Evolutionary conservation across 225 moss, liverwort and hornwort species (phyloP).

Genomic region (Neckera pumila): DNA sequence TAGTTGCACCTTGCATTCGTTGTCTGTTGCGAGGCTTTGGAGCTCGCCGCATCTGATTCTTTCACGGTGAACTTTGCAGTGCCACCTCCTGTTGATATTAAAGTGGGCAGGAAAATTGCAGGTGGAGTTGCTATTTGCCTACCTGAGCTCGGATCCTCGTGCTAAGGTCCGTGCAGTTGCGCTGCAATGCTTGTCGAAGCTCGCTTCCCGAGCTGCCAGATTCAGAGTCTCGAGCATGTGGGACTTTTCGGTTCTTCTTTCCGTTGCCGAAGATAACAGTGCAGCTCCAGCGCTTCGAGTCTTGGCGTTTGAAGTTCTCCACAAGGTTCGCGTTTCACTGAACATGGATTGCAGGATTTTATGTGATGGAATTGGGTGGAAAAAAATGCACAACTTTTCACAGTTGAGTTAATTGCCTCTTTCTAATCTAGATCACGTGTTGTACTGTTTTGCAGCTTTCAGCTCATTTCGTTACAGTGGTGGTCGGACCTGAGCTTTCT

Average conservation of each 20-base stretch:
- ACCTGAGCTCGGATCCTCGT: constrained; percentile 83
- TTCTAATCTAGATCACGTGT: background rate
- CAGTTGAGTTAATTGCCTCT: background rate
- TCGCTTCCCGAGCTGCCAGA: constrained; percentile 44
- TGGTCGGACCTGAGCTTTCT: constrained; percentile 31
- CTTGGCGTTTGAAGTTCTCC: constrained; percentile 65
- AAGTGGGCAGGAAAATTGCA: constrained; percentile 37
- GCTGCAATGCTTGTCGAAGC: constrained; percentile 57
- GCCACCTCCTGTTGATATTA: constrained; percentile 28
- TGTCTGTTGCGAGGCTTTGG: background rate
- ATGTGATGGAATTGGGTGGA: background rate
- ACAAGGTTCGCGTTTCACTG: constrained; percentile 42
- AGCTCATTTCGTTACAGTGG: constrained; percentile 28
- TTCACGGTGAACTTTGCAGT: background rate
- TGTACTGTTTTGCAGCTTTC: constrained; percentile 48
- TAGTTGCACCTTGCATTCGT: background rate
- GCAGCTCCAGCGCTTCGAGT: constrained; percentile 52
- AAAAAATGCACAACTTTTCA: background rate
- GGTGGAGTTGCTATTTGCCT: constrained; percentile 79
- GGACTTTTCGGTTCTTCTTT: constrained; percentile 47
- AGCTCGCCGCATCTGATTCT: background rate
- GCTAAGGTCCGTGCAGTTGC: constrained; percentile 74
- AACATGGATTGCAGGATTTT: background rate
- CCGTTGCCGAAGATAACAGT: constrained; percentile 45
- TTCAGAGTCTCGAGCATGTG: constrained; percentile 29